Conservation (phyloP, 805 yeast genomes). For the Metschnikowia gruessii region DNA sequence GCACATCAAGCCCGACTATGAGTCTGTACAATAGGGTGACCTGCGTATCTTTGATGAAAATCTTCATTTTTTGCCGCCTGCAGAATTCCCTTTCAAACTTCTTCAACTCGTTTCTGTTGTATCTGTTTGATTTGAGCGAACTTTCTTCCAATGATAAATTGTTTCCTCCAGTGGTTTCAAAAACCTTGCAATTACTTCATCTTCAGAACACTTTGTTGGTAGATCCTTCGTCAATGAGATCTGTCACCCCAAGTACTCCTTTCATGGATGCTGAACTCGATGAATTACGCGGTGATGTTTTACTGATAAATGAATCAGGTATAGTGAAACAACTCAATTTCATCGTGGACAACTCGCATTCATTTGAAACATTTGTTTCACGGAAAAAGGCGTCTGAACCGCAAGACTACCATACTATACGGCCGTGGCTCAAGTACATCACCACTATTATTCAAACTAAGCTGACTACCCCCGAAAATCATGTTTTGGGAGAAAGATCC, state of each 20-base stretch:
- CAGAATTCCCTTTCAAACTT: slow-evolving; percentile 22
- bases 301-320: slow-evolving; percentile 1
- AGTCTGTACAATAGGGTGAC: slow-evolving; percentile 19
- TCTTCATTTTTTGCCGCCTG: slow-evolving; percentile 25
- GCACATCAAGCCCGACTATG: not conserved
- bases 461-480: not conserved
- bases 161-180: slow-evolving; percentile 19
- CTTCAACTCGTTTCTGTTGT: slow-evolving; percentile 20
- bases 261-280: slow-evolving; percentile 18
- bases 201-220: slow-evolving; percentile 15
- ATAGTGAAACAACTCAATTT: slow-evolving; percentile 9
- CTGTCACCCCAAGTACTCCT: not conserved
- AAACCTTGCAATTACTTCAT: slow-evolving; percentile 25
- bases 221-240: not conserved
- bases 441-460: slow-evolving; percentile 9
- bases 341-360: slow-evolving; percentile 5
- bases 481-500: slow-evolving; percentile 11
- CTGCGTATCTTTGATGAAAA: slow-evolving; percentile 24
- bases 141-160: not conserved
- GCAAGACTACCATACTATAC: not conserved
- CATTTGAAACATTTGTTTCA: slow-evolving; percentile 3
- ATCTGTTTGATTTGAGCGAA: slow-evolving; percentile 1
- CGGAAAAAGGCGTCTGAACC: not conserved
- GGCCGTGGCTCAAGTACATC: slow-evolving; percentile 25
- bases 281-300: slow-evolving; percentile 4